phyloP scores from a whole-genome alignment of 2,329 filamentous ascomycete species.

The Ascochyta fabae region DNA sequence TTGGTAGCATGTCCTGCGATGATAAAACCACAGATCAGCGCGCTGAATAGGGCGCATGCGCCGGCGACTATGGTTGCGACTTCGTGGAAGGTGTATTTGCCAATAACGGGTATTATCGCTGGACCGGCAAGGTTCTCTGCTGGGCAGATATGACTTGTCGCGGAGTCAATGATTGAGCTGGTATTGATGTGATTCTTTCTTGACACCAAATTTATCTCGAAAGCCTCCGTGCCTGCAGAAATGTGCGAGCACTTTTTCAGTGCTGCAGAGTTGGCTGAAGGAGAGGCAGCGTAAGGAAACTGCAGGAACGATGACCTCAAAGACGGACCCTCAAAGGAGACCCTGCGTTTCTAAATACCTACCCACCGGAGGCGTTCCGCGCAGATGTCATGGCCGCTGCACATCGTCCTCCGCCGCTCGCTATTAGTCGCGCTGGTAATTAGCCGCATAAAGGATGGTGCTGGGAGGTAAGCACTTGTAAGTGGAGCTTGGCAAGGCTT shows the following conservation, averaged over 20 bases:
- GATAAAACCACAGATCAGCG: slow-evolving; percentile 21
- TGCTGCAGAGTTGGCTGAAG: neutral
- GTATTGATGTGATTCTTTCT: slow-evolving; percentile 4
- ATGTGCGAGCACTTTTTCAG: neutral
- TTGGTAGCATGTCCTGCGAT: slow-evolving; percentile 32
- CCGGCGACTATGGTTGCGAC: slow-evolving; percentile 34
- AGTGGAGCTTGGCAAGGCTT: slow-evolving; percentile 15
- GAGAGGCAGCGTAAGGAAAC: neutral
- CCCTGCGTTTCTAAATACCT: slow-evolving; percentile 3
- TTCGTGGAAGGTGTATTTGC: slow-evolving; percentile 33
- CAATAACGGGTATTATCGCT: slow-evolving; percentile 28
- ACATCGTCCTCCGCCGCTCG: neutral
- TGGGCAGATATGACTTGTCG: slow-evolving; percentile 23
- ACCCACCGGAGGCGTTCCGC: neutral
- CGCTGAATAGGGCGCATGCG: slow-evolving; percentile 26
- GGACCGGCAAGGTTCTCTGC: slow-evolving; percentile 22
- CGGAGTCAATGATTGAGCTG: slow-evolving; percentile 8
- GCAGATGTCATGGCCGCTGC: slow-evolving; percentile 7
- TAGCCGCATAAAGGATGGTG: neutral
- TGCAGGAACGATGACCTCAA: slow-evolving; percentile 1
- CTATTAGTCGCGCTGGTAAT: neutral
- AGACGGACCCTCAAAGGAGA: neutral
- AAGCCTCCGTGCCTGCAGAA: neutral
- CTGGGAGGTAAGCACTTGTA: slow-evolving; percentile 5
- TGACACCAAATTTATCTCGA: neutral